A percentile compares a stretch with the other conserved stretches of the same genome.
phyloP scores from a whole-genome alignment of 768 basidiomycete genomes.

The Chalciporus piperatus region DNA sequence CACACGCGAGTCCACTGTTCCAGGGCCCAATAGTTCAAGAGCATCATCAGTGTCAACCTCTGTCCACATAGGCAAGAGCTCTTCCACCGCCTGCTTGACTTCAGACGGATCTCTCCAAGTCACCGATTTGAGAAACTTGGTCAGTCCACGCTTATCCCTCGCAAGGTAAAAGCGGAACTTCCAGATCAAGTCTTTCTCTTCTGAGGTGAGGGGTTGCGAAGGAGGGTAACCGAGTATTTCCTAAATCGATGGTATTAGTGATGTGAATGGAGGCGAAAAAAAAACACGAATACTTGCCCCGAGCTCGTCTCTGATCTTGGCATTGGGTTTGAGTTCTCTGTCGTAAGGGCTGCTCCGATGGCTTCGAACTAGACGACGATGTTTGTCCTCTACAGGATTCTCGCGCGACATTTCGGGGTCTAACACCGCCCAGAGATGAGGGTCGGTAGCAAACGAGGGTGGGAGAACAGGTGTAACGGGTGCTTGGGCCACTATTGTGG shows the following conservation, averaged over 20 bases:
- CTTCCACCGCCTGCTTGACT: slow-evolving; percentile 97
- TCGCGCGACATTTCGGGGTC: slow-evolving; percentile 91
- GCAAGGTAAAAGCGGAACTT: slow-evolving; percentile 98
- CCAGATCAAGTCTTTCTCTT: slow-evolving; percentile 97
- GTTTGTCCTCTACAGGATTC: slow-evolving; percentile 97
- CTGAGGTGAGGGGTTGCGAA: slow-evolving; percentile 77
- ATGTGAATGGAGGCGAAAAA: neutral
- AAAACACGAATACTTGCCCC: slow-evolving; percentile 50
- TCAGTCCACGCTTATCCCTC: slow-evolving; percentile 88
- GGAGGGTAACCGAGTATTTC: slow-evolving; percentile 90
- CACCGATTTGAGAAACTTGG: slow-evolving; percentile 97
- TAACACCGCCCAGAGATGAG: slow-evolving; percentile 79
- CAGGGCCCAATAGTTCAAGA: slow-evolving; percentile 88
- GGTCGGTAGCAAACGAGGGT: slow-evolving; percentile 56
- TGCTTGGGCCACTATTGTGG: slow-evolving; percentile 42
- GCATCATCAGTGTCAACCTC: slow-evolving; percentile 98
- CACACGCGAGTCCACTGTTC: slow-evolving; percentile 87
- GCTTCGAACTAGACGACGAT: slow-evolving; percentile 89
- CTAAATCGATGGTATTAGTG: slow-evolving; percentile 37
- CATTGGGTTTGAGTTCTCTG: slow-evolving; percentile 93
- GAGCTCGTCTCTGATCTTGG: slow-evolving; percentile 90
- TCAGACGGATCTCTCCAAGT: slow-evolving; percentile 96
- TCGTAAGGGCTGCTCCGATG: slow-evolving; percentile 95
- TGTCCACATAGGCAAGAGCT: slow-evolving; percentile 92
- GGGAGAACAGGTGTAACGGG: slow-evolving; percentile 40